These are phyloP conservation scores for Hansenula sp. DNA, from an alignment of 1,139 yeast genomes.

Conservation along the genomic window DNA sequence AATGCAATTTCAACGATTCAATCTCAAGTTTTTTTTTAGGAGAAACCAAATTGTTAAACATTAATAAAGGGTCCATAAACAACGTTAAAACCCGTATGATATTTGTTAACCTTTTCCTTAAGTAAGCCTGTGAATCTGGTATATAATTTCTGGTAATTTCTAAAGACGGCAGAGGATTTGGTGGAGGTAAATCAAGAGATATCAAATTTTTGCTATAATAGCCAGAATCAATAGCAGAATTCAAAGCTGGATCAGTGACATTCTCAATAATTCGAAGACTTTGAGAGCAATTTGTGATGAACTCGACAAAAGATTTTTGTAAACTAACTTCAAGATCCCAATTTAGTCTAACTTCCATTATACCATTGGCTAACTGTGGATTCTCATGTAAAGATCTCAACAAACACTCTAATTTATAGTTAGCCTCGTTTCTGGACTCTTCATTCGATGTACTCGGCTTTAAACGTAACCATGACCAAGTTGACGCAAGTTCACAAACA, in stretches of 20 bases:
- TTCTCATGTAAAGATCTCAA: constrained; percentile 24
- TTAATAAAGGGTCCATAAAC: constrained; percentile 31
- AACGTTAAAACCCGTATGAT: constrained; percentile 27
- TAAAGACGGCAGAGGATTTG: constrained; percentile 29
- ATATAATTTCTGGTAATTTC: constrained; percentile 26
- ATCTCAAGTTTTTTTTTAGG: constrained; percentile 26
- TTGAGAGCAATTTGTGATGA: constrained; percentile 24
- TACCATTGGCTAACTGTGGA: constrained; percentile 19
- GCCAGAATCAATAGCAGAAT: constrained; percentile 28
- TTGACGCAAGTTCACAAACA: constrained; percentile 15
- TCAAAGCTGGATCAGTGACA: constrained; percentile 32
- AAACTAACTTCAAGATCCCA: constrained; percentile 32
- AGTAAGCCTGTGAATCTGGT: constrained; percentile 23
- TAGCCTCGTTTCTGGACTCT: constrained; percentile 7
- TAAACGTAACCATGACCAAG: constrained; percentile 20
- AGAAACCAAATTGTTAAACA: constrained; percentile 26
- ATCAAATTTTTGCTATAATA: constrained; percentile 22
- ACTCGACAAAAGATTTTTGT: constrained; percentile 25
- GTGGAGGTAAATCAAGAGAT: constrained; percentile 38
- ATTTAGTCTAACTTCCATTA: constrained; percentile 34
- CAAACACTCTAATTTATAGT: constrained; percentile 22
- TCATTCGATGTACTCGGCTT: background rate
- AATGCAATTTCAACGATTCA: constrained; percentile 32
- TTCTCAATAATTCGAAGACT: constrained; percentile 32
- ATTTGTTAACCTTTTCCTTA: constrained; percentile 20